Evolutionary conservation across 768 basidiomycete genomes (phyloP).

Genomic region (Amanita muscaria): DNA sequence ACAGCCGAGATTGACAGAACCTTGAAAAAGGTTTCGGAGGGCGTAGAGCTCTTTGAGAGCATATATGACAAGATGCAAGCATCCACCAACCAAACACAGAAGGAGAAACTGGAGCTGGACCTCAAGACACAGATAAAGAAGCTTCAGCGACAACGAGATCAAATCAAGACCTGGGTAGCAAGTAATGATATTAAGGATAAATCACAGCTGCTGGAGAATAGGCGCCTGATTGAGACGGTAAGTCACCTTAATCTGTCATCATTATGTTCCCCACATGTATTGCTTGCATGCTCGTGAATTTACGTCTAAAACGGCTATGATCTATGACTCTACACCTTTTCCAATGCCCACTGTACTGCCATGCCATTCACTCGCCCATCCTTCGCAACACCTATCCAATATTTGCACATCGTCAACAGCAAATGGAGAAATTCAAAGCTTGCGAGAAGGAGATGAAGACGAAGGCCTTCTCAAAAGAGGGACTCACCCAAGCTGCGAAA

Average conservation of each 20-base stretch:
- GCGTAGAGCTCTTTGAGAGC: slow-evolving; percentile 89
- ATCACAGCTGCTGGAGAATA: slow-evolving; percentile 81
- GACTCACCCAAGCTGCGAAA: slow-evolving; percentile 86
- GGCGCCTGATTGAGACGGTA: slow-evolving; percentile 95
- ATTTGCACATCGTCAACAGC: slow-evolving; percentile 41
- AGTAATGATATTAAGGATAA: slow-evolving; percentile 99
- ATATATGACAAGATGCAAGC: slow-evolving; percentile 99
- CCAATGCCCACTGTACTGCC: too few species aligned
- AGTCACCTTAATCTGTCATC: slow-evolving; percentile 23
- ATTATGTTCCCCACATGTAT: not conserved
- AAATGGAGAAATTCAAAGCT: slow-evolving; percentile 99
- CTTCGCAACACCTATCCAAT: too few species aligned
- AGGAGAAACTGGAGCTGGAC: slow-evolving; percentile 43
- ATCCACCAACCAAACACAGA: slow-evolving; percentile 77
- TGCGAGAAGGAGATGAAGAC: slow-evolving; percentile 99
- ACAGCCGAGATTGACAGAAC: slow-evolving; percentile 98
- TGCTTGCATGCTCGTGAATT: not conserved
- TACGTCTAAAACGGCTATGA: not conserved
- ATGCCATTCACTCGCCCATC: too few species aligned
- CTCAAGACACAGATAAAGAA: slow-evolving; percentile 94
- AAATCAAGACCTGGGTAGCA: slow-evolving; percentile 98
- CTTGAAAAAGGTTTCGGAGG: slow-evolving; percentile 92
- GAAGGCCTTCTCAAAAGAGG: slow-evolving; percentile 99
- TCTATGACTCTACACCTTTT: too few species aligned
- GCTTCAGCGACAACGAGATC: slow-evolving; percentile 93